Conservation (phyloP, 2,329 filamentous ascomycete species). For the Fusarium sp. region DNA sequence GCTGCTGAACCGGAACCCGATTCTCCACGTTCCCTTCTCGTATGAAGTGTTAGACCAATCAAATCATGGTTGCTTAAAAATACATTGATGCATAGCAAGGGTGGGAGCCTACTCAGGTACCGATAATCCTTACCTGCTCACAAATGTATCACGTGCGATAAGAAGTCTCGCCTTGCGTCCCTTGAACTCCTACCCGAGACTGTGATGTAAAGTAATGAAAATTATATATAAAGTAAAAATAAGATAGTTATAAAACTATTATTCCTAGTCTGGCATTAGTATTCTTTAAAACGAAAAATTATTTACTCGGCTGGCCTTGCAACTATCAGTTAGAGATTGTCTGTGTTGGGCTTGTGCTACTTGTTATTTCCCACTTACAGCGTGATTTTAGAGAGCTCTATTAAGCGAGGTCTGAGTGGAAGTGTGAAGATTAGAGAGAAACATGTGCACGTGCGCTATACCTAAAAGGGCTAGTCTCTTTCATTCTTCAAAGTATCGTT, state of each 20-base stretch:
- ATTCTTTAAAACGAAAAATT: not conserved
- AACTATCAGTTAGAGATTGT: no score
- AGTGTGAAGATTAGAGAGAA: no score
- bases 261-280: not conserved
- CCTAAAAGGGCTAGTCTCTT: not conserved
- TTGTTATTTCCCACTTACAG: no score
- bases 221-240: not conserved
- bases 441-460: no score
- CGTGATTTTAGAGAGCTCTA: no score
- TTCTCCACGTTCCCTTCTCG: no score
- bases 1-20: not conserved
- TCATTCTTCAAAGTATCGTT: fast-evolving
- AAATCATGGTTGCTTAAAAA: not conserved
- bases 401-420: no score
- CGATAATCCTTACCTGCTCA: not conserved
- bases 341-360: no score
- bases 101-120: not conserved
- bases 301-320: no score
- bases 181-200: not conserved
- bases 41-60: not conserved
- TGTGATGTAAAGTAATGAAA: not conserved
- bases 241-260: not conserved
- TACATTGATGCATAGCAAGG: not conserved
- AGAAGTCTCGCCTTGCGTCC: not conserved
- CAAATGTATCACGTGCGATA: not conserved